Percentiles rank a stretch among this genome's conserved stretches.
phyloP scores from a whole-genome alignment of 2,329 filamentous ascomycete species.

The Polytolypa hystricis region DNA sequence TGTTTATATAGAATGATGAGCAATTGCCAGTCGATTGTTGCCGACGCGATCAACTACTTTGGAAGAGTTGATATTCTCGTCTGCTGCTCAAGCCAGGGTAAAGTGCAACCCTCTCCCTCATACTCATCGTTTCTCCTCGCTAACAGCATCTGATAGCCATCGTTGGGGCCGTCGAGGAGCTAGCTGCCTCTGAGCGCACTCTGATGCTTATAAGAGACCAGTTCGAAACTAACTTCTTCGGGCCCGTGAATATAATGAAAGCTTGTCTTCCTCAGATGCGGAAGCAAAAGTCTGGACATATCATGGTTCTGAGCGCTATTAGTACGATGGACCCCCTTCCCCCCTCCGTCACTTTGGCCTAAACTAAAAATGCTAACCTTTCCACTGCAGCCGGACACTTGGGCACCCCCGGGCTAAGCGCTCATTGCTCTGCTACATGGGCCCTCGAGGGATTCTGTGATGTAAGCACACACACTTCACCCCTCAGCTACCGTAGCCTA shows the following conservation, averaged over 20 bases:
- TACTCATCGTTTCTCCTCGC: not conserved
- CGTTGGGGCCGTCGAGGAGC: constrained; percentile 82
- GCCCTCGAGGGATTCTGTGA: constrained; percentile 94
- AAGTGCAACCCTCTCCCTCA: constrained; percentile 12
- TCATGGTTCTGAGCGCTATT: constrained; percentile 80
- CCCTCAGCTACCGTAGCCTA: no score
- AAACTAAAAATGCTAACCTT: not conserved
- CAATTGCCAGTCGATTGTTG: constrained; percentile 75
- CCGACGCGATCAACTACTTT: constrained; percentile 74
- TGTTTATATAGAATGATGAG: constrained; percentile 40
- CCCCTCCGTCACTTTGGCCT: not conserved
- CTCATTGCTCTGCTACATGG: constrained; percentile 90
- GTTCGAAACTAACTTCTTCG: constrained; percentile 92
- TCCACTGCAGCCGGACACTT: constrained; percentile 60
- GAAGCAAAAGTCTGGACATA: constrained; percentile 71
- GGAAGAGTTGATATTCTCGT: constrained; percentile 81
- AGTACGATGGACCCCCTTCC: constrained; percentile 41
- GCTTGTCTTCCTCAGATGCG: constrained; percentile 71
- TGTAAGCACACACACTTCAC: constrained; percentile 29
- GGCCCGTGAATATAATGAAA: constrained; percentile 91
- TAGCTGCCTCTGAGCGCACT: constrained; percentile 61
- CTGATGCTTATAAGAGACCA: constrained; percentile 76
- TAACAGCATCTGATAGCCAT: constrained; percentile 46
- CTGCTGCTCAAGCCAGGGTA: constrained; percentile 80
- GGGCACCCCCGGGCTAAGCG: constrained; percentile 78